Conservation (phyloP, 257 asterid species). For the Agastache rugosa region DNA sequence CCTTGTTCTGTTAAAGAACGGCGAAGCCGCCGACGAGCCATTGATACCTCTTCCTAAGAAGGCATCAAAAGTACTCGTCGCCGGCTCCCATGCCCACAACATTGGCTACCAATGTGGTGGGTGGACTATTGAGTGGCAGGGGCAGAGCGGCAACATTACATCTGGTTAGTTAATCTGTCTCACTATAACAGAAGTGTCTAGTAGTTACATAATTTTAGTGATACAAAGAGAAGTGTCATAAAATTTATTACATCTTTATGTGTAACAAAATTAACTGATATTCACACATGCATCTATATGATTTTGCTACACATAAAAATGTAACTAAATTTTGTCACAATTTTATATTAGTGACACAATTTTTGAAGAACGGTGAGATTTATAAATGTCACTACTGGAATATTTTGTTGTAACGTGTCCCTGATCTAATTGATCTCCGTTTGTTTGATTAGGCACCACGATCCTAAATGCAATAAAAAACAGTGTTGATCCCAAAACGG, state of each 20-base stretch:
- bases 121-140: constrained; percentile 61
- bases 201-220: too few species aligned
- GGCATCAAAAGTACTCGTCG: constrained; percentile 46
- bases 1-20: constrained; percentile 50
- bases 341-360: too few species aligned
- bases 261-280: too few species aligned
- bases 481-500: constrained; percentile 31
- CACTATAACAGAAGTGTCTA: too few species aligned
- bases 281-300: too few species aligned
- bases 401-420: too few species aligned
- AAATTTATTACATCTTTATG: too few species aligned
- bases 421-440: not conserved
- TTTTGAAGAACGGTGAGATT: too few species aligned
- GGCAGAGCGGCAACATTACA: constrained; percentile 46
- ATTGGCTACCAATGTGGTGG: constrained; percentile 61
- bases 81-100: constrained; percentile 51
- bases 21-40: constrained; percentile 41
- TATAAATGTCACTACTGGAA: too few species aligned
- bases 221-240: too few species aligned
- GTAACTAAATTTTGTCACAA: too few species aligned
- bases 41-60: constrained; percentile 51
- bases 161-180: constrained; percentile 35
- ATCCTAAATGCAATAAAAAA: constrained; percentile 38
- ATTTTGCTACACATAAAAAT: too few species aligned
- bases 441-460: constrained; percentile 40